Conservation (phyloP, 2,329 filamentous ascomycete genomes). For the Diaporthe ilicicola region DNA sequence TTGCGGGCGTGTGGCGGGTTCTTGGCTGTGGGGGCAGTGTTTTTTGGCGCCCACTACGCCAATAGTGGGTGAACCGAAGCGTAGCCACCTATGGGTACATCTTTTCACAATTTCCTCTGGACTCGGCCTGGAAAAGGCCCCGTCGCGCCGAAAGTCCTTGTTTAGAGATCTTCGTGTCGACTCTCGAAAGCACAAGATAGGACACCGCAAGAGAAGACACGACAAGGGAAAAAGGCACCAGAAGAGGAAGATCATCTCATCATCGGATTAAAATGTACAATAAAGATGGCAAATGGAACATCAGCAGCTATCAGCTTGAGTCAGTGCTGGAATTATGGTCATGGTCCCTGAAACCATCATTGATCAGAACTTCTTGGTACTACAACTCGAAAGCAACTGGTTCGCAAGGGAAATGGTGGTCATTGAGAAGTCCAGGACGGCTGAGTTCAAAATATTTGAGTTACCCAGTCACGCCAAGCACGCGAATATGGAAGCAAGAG, state of each 20-base stretch:
- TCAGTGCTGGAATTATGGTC: not conserved
- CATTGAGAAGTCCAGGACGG: not conserved
- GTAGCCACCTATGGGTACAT: too few species aligned
- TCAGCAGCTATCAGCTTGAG: not conserved
- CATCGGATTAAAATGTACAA: not conserved
- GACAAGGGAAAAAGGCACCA: not conserved
- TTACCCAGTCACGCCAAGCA: not conserved
- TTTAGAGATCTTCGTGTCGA: not conserved
- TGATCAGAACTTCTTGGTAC: not conserved
- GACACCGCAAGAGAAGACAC: not conserved
- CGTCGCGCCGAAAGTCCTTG: not conserved
- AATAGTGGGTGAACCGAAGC: too few species aligned
- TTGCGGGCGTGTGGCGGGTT: too few species aligned
- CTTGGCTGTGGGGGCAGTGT: too few species aligned
- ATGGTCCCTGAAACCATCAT: not conserved
- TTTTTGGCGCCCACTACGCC: too few species aligned
- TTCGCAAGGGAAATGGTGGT: not conserved
- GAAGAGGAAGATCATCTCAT: not conserved
- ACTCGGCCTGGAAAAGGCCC: not conserved
- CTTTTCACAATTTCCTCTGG: not conserved
- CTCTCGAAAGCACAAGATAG: not conserved
- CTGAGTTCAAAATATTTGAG: not conserved
- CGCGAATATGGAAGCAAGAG: not conserved
- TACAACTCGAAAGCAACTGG: not conserved
- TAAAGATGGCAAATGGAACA: not conserved